These are phyloP conservation scores for Knufia fluminis DNA, from an alignment of 2,329 filamentous ascomycete species.

Conservation along the genomic window DNA sequence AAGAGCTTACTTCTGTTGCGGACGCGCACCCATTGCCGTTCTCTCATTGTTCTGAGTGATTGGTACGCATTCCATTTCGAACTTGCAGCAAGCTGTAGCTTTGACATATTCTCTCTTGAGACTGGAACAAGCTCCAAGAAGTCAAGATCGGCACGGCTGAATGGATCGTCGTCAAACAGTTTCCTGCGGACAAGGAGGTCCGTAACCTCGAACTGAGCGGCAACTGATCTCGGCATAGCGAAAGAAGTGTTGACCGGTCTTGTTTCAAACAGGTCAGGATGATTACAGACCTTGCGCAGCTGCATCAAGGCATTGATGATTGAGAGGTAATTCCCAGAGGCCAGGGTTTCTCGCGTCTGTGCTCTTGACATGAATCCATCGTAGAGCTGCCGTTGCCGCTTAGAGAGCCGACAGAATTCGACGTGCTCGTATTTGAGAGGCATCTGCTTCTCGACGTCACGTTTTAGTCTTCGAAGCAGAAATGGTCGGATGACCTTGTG, in stretches of 20 bases:
- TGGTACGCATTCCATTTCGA: constrained; percentile 62
- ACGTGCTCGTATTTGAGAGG: constrained; percentile 96
- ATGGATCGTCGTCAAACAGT: constrained; percentile 49
- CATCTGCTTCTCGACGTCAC: constrained; percentile 98
- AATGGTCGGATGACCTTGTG: constrained; percentile 92
- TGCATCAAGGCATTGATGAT: constrained; percentile 99
- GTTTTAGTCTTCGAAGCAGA: constrained; percentile 79
- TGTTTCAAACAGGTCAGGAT: constrained; percentile 93
- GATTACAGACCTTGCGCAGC: constrained; percentile 93
- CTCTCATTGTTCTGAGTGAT: constrained; percentile 59
- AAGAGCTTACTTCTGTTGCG: constrained; percentile 25
- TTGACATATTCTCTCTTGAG: constrained; percentile 57
- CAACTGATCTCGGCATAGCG: constrained; percentile 72
- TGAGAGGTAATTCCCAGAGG: constrained; percentile 89
- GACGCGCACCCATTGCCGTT: constrained; percentile 53
- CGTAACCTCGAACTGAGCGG: constrained; percentile 63
- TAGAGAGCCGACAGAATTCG: constrained; percentile 88
- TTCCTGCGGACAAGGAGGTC: constrained; percentile 60
- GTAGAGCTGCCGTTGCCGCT: constrained; percentile 89
- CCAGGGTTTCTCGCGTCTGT: constrained; percentile 78
- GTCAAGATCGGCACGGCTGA: constrained; percentile 55
- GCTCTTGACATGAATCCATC: constrained; percentile 89
- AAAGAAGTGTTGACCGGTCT: constrained; percentile 95
- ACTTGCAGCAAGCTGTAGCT: constrained; percentile 42
- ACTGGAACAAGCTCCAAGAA: constrained; percentile 74